A percentile compares a stretch with the other conserved stretches of the same genome.
Evolutionary conservation across 2,329 filamentous ascomycete species (phyloP).

Genomic region (Botrytis medusae): DNA sequence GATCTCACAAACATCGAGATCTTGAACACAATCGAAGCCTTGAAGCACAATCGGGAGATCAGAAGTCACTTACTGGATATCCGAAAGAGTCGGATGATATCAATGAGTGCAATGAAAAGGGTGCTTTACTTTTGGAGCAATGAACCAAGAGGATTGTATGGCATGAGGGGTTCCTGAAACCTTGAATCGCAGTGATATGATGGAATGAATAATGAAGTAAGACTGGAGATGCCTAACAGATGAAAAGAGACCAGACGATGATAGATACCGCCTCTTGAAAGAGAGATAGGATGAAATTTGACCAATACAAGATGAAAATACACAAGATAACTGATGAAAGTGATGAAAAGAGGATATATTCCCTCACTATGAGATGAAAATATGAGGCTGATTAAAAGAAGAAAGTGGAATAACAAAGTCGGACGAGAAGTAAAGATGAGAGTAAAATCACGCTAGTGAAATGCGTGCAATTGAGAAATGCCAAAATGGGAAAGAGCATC

Average conservation of each 20-base stretch:
- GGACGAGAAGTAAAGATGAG: not conserved
- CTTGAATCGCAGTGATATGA: too few species aligned
- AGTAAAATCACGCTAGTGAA: not conserved
- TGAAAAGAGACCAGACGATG: too few species aligned
- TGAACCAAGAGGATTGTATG: not conserved
- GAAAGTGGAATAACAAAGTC: not conserved
- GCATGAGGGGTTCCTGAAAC: rapidly evolving
- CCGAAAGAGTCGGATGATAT: not conserved
- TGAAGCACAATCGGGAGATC: not conserved
- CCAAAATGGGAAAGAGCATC: not conserved
- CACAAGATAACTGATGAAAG: not conserved
- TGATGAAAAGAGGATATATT: not conserved
- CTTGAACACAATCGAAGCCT: not conserved
- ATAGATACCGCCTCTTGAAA: not conserved
- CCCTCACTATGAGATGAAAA: not conserved
- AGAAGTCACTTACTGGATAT: not conserved
- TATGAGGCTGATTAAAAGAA: not conserved
- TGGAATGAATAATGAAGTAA: too few species aligned
- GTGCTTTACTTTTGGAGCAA: not conserved
- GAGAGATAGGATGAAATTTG: not conserved
- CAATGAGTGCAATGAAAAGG: not conserved
- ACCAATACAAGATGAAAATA: not conserved
- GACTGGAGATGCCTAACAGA: too few species aligned
- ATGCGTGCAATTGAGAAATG: not conserved
- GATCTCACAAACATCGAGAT: not conserved